Evolutionary conservation across 805 yeast genomes (phyloP).

Genomic region (Soucietia sequanensis): DNA sequence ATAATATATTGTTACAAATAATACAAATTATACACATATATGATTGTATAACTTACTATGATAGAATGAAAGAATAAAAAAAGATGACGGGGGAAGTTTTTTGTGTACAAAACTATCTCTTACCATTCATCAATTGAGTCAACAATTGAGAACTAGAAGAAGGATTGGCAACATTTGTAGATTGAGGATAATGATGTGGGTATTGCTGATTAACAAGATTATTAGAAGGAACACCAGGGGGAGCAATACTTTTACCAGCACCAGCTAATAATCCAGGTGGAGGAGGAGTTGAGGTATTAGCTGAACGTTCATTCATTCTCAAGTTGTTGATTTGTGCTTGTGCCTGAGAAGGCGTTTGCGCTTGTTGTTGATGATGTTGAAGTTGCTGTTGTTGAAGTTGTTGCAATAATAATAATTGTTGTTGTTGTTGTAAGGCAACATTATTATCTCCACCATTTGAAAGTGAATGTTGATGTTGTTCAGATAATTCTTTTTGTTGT

Average conservation of each 20-base stretch:
- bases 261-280: conserved; percentile 66
- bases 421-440: conserved; percentile 11
- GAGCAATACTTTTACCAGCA: conserved; percentile 3
- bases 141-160: conserved; percentile 76
- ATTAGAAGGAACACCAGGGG: background rate
- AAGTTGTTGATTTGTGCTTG: conserved; percentile 26
- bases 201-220: conserved; percentile 1
- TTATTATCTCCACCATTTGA: conserved; percentile 8
- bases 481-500: conserved; percentile 18
- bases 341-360: conserved; percentile 8
- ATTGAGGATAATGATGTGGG: conserved; percentile 11
- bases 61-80: too few relatives aligned
- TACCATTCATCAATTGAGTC: conserved; percentile 83
- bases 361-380: conserved; percentile 24
- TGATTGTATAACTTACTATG: too few relatives aligned
- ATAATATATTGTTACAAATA: too few relatives aligned
- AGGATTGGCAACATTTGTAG: conserved; percentile 16
- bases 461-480: conserved; percentile 11
- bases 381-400: conserved; percentile 35
- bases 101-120: conserved; percentile 44
- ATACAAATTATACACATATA: too few relatives aligned
- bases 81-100: too few relatives aligned
- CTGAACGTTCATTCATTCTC: conserved; percentile 30
- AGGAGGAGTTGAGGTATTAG: conserved; percentile 56
- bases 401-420: conserved; percentile 25